These are phyloP conservation scores for Ilex asprella DNA, from an alignment of 257 asterid species.

Conservation along the genomic window DNA sequence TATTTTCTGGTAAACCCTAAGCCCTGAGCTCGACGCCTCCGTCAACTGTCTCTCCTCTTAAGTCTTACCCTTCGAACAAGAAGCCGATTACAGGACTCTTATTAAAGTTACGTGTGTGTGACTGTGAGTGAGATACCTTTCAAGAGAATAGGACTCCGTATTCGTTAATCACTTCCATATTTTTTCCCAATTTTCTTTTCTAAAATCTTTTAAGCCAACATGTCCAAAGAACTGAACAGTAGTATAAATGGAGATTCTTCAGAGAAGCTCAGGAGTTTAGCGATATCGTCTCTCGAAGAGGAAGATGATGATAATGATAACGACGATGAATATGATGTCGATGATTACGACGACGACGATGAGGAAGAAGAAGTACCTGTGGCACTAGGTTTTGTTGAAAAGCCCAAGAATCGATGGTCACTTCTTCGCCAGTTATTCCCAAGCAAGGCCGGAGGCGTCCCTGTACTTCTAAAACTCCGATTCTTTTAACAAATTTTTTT, in stretches of 20 bases:
- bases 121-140: too few species aligned
- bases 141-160: too few species aligned
- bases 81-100: too few species aligned
- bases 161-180: too few species aligned
- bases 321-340: constrained; percentile 37
- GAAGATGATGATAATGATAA: constrained; percentile 38
- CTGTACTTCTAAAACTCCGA: constrained; percentile 42
- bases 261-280: constrained; percentile 35
- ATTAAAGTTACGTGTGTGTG: too few species aligned
- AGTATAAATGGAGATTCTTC: constrained; percentile 18
- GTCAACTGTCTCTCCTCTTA: too few species aligned
- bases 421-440: constrained; percentile 70
- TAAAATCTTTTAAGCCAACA: neutral
- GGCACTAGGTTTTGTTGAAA: constrained; percentile 70
- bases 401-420: constrained; percentile 57
- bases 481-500: too few species aligned
- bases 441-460: constrained; percentile 94
- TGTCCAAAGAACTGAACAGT: constrained; percentile 29
- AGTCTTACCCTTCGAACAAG: too few species aligned
- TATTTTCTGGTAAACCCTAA: too few species aligned
- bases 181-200: neutral
- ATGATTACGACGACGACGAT: constrained; percentile 21
- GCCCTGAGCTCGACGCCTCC: too few species aligned
- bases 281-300: constrained; percentile 46
- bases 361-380: constrained; percentile 53